Evolutionary conservation across 495 filamentous ascomycete species (phyloP).

Genomic region (Penicillium diatomitis): DNA sequence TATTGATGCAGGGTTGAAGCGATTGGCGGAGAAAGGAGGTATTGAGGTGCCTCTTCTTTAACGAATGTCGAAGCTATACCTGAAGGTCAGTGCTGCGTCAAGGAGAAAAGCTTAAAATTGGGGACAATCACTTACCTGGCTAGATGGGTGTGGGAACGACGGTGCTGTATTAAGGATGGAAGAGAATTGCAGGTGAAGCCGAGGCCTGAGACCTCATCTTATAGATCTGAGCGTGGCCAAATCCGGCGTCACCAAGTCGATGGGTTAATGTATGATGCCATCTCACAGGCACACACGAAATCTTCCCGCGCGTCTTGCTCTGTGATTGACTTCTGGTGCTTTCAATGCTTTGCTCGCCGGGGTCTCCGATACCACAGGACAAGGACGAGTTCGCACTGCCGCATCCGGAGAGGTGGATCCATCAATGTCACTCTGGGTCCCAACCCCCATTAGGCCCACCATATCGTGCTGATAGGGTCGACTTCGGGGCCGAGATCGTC

Average conservation of each 20-base stretch:
- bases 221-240: slow-evolving; percentile 15
- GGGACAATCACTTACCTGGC: slow-evolving; percentile 2
- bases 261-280: slow-evolving; percentile 11
- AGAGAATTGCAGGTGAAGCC: not conserved
- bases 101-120: not conserved
- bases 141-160: slow-evolving; percentile 5
- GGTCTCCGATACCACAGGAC: slow-evolving; percentile 3
- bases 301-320: slow-evolving; percentile 5
- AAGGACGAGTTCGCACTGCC: slow-evolving; percentile 10
- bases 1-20: slow-evolving; percentile 5
- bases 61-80: slow-evolving; percentile 13
- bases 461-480: not conserved
- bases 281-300: not conserved
- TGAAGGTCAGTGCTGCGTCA: slow-evolving; percentile 1
- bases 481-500: not conserved
- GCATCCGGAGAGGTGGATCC: slow-evolving; percentile 14
- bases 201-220: slow-evolving; percentile 7
- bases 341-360: slow-evolving; percentile 7
- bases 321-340: slow-evolving; percentile 2
- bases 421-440: slow-evolving; percentile 14
- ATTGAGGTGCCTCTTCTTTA: slow-evolving; percentile 10
- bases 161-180: not conserved
- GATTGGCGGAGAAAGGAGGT: slow-evolving; percentile 12
- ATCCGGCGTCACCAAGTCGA: slow-evolving; percentile 11
- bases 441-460: slow-evolving; percentile 2